Evolutionary conservation across 768 basidiomycete species (phyloP).

Genomic region (Lactarius tabidus): DNA sequence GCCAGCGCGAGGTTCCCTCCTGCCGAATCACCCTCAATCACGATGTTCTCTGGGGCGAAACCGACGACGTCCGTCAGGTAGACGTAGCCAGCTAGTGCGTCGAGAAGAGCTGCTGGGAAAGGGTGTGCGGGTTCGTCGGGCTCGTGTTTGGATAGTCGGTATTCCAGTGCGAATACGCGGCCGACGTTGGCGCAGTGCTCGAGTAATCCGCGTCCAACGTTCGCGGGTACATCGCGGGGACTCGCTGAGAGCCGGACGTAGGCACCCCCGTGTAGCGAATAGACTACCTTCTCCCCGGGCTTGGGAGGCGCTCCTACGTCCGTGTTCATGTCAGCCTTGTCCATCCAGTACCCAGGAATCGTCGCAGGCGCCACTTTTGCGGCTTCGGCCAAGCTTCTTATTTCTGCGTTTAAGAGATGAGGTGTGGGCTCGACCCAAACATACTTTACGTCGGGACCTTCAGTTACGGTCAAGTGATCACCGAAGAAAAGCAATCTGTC

Average conservation of each 20-base stretch:
- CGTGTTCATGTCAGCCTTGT: conserved; percentile 8
- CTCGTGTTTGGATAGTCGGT: conserved; percentile 56
- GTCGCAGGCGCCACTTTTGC: conserved; percentile 12
- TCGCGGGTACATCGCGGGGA: conserved; percentile 39
- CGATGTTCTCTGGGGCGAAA: conserved; percentile 56
- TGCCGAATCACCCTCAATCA: conserved; percentile 71
- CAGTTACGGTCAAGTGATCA: conserved; percentile 15
- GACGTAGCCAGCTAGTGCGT: conserved; percentile 68
- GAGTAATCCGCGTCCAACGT: conserved; percentile 40
- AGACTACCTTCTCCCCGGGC: conserved; percentile 55
- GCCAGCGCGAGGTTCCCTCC: conserved; percentile 71
- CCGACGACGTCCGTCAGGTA: conserved; percentile 59
- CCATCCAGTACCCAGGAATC: conserved; percentile 24
- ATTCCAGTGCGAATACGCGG: conserved; percentile 62
- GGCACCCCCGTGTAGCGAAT: conserved; percentile 61
- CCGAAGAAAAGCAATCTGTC: conserved; percentile 16
- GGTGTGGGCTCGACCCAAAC: conserved; percentile 27
- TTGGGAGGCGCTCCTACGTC: conserved; percentile 35
- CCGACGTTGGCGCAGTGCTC: conserved; percentile 35
- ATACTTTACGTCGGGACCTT: conserved; percentile 19
- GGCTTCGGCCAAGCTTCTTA: conserved; percentile 14
- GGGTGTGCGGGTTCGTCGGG: conserved; percentile 42
- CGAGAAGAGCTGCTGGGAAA: conserved; percentile 73
- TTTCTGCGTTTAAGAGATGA: conserved; percentile 16
- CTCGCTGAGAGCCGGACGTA: conserved; percentile 53